Base-by-base conservation (phyloP, 2,329 filamentous ascomycete species). In the Ceratocystis eucalypticola region DNA sequence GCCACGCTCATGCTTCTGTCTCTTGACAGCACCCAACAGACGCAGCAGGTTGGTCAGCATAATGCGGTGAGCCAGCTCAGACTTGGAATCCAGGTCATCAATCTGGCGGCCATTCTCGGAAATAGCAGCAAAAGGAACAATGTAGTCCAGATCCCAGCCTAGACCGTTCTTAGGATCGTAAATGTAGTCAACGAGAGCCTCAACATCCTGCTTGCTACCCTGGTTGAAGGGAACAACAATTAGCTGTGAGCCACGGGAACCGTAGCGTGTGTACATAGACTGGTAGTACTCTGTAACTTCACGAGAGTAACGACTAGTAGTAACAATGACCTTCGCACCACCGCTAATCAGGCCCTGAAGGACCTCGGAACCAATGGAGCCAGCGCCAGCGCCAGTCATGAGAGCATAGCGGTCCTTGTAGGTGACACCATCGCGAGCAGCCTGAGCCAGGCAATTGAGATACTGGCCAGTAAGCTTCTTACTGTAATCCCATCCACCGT, bases 281-380 rank as follows among this genome's bases (percentile, higher is more conserved):
- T 99, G 94, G 79, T 99, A 99, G 80, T 97, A 99, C 79, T 99
- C 94, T 5, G 94, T 99, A 67, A 99, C 94, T 76, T 96, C 89
- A 59, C 91, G 89, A 17, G 94, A 99, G 81, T 94, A 99, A 71
- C 94, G 87, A 73, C 90, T 96, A 20, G 94, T 99, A 15, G 94
- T 99, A 68, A 99, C 95, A 64, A 97, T 81, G 50, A 99, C 95
- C 80, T 94, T 95, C 70, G 94, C 94, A 74, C 94, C 94, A 78
- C 95, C 94, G 73, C 91, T 96, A 76, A 99, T 91, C 69, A 99
- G 82, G 67, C 94, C 94, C 77, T 96, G 92, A 15, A 99, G 83
- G 65, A 99, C 94, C 72, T 97, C 94, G 45, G 94, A 94, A 75
- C 94, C 94, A 71, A 99, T 99, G 64, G 94, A 99, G 57, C 95